Evolutionary conservation across 2,329 filamentous ascomycete genomes (phyloP), one percentile per base, ranked within the genome.

Genomic region (Alternaria novae-zelandiae): DNA sequence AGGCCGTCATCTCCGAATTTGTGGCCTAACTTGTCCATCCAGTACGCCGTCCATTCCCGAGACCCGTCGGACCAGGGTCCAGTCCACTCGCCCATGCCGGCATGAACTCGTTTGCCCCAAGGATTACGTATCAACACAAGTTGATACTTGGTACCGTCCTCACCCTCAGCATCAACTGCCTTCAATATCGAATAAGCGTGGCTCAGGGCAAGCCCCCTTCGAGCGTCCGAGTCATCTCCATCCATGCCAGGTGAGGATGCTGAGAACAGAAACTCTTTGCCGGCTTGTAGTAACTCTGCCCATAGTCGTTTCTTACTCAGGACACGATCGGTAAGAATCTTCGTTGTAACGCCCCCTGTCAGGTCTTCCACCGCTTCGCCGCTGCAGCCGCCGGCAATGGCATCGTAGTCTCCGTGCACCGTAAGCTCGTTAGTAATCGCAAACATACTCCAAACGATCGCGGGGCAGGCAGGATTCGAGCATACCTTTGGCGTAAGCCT

Each of bases 11-110:
- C 90, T 30, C 90, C 91, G 70, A 94, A 94, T 20, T 85, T 87
- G 74, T 94, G 91, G 44, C 85, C 83, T 1, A 95, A 84, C 68
- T 90, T 88, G 57, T 88, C 80, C 78, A 95, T 87, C 87, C 90
- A 93, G 68, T 94, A 90, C 0, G 91, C 84, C 1, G 90, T 95
- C 93, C 93, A 96, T 78, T 95, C 89, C 70, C 91, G 90, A 13
- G 90, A 93, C 1, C 93, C 93, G 72, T 96, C 93, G 25, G 87
- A 88, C 91, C 92, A 96, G 1, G 91, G 84, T 0, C 93, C 92
- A 44, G 87, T 91, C 91, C 92, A 95, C 78, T 94, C 92, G 12
- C 77, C 76, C 58, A 74, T 70, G 15, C 70, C 66, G 4, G 70
- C 70, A 46, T 67, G 66, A 1, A 54, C 57, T 21, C 87, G 87